Evolutionary conservation across 352 stramenopile genomes (phyloP), one percentile per base, ranked within the genome.

Genomic region (Pythium apleroticum): DNA sequence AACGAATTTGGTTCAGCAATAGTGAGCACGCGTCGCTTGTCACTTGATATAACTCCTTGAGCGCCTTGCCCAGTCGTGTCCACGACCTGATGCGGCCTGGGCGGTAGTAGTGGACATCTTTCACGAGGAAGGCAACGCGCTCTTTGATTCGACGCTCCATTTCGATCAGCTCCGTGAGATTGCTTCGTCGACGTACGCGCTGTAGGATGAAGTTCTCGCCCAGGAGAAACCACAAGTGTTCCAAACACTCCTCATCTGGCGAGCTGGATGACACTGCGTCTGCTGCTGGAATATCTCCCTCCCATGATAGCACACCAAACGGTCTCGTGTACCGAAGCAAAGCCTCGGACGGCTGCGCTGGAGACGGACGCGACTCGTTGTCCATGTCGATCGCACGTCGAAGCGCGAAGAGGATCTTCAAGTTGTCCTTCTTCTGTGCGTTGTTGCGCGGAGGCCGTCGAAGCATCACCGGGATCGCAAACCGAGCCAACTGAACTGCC

Each of bases 191-290:
- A 30, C 81, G 81, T 3, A 82, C 83, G 20, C 84, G 78, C 43
- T 69, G 62, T 28, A 93, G 63, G 41, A 90, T 86, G 60, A 75
- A 88, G n/a, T 91, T 91, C 20, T 85, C 84, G 19, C 80, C 84
- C 31, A 93, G 60, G 14, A 90, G 63, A 52, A 85, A 93, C 81
- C 81, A 93, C 49, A 93, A 66, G 57, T 93, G 72, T 4, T 80
- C 74, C 30, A 90, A 66, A 10, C 65, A 63, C 27, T 19, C 56
- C 0, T 35, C 46, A 33, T 63, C 57, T 11, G 12, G 31, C 8
- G 27, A 35, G 9, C 28, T 24, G 12, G 15, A 35, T 9, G 1
- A 27, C 41, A 19, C n/a, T 24, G 55, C 48, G 39, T 67, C 19
- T 17, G 66, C 50, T 12, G 77, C 64, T 7, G 68, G 74, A 24